Evolutionary conservation across 2,329 filamentous ascomycete genomes (phyloP).

Genomic region (Colletotrichum horii): DNA sequence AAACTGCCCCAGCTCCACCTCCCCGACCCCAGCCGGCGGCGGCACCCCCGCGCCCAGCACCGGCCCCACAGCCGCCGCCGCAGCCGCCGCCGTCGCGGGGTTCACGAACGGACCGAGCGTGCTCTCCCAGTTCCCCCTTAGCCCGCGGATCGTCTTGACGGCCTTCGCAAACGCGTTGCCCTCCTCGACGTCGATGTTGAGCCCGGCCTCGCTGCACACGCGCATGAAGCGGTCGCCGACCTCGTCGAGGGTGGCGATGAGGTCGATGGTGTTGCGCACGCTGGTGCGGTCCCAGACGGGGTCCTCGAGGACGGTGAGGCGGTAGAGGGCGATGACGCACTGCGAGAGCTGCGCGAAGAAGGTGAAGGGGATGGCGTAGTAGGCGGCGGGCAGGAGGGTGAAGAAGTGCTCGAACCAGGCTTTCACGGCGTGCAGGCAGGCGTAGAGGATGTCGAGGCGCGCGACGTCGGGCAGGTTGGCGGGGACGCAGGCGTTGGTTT

Average conservation of each 20-base stretch:
- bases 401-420: slow-evolving; percentile 36
- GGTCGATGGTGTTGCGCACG: slow-evolving; percentile 34
- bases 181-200: slow-evolving; percentile 26
- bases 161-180: slow-evolving; percentile 36
- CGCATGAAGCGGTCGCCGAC: slow-evolving; percentile 21
- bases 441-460: slow-evolving; percentile 31
- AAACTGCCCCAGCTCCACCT: slow-evolving; percentile 9
- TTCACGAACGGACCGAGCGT: slow-evolving; percentile 25
- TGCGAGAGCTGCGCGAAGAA: slow-evolving; percentile 38
- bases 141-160: slow-evolving; percentile 38
- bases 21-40: background rate
- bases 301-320: slow-evolving; percentile 38
- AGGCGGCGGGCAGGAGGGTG: slow-evolving; percentile 28
- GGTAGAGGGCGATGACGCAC: slow-evolving; percentile 36
- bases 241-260: slow-evolving; percentile 33
- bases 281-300: slow-evolving; percentile 41
- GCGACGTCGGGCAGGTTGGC: slow-evolving; percentile 25
- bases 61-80: slow-evolving; percentile 6
- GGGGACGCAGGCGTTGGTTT: slow-evolving; percentile 5
- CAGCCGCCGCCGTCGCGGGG: background rate
- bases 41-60: background rate
- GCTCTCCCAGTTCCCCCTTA: slow-evolving; percentile 40
- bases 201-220: background rate
- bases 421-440: slow-evolving; percentile 31
- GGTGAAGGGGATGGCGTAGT: slow-evolving; percentile 36